phyloP scores from a whole-genome alignment of 2,329 filamentous ascomycete genomes.

The Cadophora sp. region DNA sequence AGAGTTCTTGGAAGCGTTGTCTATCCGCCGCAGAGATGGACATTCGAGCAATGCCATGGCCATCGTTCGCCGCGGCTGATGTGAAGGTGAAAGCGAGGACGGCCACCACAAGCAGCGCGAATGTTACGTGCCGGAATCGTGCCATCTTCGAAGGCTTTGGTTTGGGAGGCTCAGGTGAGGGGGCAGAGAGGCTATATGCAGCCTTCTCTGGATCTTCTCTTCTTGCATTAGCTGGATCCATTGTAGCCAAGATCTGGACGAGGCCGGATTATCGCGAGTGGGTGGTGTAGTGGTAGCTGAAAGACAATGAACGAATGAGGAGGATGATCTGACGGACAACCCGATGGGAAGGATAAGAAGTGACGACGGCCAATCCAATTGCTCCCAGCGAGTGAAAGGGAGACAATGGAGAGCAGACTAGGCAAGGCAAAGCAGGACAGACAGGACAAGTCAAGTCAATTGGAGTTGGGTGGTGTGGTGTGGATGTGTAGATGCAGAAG shows the following conservation, averaged over 20 bases:
- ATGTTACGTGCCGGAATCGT: neutral
- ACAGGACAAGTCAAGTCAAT: neutral
- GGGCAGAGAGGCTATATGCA: conserved; percentile 10
- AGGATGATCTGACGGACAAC: conserved; percentile 2
- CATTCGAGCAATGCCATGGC: neutral
- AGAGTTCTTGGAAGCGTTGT: conserved; percentile 58
- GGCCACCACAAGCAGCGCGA: neutral
- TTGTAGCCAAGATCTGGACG: conserved; percentile 3
- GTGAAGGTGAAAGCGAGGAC: conserved; percentile 7
- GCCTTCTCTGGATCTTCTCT: conserved; percentile 18
- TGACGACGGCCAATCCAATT: conserved; percentile 10
- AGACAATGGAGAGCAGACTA: neutral
- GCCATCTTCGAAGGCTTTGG: conserved; percentile 12
- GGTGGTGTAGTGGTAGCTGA: neutral
- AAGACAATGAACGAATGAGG: conserved; percentile 8
- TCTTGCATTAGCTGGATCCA: conserved; percentile 17
- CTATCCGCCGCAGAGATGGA: conserved; percentile 33
- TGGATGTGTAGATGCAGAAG: conserved; percentile 8
- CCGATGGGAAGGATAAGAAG: neutral
- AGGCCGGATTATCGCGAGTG: conserved; percentile 8
- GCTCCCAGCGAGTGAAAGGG: conserved; percentile 4
- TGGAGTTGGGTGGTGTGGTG: neutral
- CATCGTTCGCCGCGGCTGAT: neutral
- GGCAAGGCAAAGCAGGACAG: neutral
- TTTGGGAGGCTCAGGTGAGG: neutral